These are phyloP conservation scores for Hypericum perforatum DNA, from an alignment of 345 rosid species.

Conservation along the genomic window DNA sequence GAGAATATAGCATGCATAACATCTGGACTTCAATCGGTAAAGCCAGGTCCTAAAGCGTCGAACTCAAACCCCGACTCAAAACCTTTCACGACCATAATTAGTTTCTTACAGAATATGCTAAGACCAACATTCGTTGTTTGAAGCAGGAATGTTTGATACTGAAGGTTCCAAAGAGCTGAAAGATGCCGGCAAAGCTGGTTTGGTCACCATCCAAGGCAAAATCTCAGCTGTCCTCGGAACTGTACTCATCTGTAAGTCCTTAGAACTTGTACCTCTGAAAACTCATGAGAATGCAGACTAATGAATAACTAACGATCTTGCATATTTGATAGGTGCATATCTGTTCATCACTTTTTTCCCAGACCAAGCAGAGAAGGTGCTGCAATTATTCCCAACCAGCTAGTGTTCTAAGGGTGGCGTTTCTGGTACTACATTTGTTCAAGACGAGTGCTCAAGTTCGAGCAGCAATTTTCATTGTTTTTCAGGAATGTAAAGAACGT, in stretches of 20 bases:
- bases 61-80: no score
- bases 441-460: no score
- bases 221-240: conserved; percentile 92
- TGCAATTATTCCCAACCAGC: conserved; percentile 39
- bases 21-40: conserved; percentile 76
- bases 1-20: conserved; percentile 65
- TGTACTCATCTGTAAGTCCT: conserved; percentile 71
- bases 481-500: no score
- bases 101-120: no score
- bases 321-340: conserved; percentile 56
- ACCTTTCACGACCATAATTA: no score
- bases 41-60: conserved; percentile 44
- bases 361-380: conserved; percentile 77
- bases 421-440: conserved; percentile 7
- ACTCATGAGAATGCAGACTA: no score
- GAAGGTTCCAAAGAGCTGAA: conserved; percentile 61
- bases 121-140: not conserved
- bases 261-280: not conserved
- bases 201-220: conserved; percentile 77
- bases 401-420: conserved; percentile 16
- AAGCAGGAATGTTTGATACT: conserved; percentile 10
- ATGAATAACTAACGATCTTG: not conserved
- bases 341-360: conserved; percentile 82
- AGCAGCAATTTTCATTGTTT: no score
- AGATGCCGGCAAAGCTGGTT: conserved; percentile 89